phyloP scores from a whole-genome alignment of 306 rosid species.

The Vigna reflexopilosa region DNA sequence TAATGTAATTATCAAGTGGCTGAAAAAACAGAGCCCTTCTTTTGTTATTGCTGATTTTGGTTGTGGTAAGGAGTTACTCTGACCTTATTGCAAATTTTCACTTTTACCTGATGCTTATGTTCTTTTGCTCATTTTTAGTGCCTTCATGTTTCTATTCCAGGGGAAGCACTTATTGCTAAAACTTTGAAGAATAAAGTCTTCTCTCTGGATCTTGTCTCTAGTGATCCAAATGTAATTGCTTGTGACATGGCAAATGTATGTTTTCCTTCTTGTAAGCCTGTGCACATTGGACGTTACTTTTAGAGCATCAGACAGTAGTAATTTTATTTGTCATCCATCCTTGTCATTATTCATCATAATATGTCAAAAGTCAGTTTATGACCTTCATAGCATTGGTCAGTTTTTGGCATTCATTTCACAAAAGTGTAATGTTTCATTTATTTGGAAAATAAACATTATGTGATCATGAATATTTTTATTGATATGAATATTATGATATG shows the following conservation, averaged over 20 bases:
- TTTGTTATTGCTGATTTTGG: constrained; percentile 94
- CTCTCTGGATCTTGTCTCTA: constrained; percentile 91
- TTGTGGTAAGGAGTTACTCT: constrained; percentile 69
- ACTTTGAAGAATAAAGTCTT: constrained; percentile 82
- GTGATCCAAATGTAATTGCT: constrained; percentile 77
- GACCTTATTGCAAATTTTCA: not conserved
- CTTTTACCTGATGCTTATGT: not conserved
- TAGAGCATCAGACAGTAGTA: not conserved
- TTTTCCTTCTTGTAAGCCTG: constrained; percentile 37
- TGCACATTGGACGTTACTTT: not conserved
- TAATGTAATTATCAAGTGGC: constrained; percentile 80
- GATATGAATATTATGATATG: not conserved
- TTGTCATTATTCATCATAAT: constrained; percentile 1
- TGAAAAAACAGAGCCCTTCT: constrained; percentile 73
- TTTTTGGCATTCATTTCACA: not conserved
- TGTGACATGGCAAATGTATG: constrained; percentile 94
- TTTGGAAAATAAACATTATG: constrained; percentile 12
- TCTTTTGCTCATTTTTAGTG: constrained; percentile 26
- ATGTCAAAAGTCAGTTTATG: constrained; percentile 16
- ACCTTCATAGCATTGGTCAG: not conserved
- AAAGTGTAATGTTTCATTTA: not conserved
- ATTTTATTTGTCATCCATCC: constrained; percentile 13
- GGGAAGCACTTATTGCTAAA: constrained; percentile 89
- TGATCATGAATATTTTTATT: not conserved
- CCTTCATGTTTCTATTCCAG: constrained; percentile 53